Evolutionary conservation across 2,329 filamentous ascomycete genomes (phyloP), one percentile per base, ranked within the genome.

Genomic region (Phyllosticta citrichinensis): DNA sequence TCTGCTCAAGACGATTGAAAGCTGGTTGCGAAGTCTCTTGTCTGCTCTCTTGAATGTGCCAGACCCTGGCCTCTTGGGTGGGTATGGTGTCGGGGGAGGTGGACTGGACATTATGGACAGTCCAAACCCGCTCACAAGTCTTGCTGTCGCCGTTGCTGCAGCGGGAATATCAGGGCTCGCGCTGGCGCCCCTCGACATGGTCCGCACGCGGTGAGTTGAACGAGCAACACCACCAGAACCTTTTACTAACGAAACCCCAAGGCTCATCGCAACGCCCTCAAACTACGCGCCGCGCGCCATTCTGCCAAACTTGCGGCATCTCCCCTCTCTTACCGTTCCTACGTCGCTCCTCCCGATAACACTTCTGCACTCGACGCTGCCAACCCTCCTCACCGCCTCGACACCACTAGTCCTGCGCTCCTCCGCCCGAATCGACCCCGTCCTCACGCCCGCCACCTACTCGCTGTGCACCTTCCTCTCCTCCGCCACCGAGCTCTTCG

Each of bases 31-130:
- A 68, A 94, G 91, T 68, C 82, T 97, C 58, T 80, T 97, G n/a
- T 91, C 91, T 53, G 93, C 94, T 1, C 80, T 97, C 5, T 82
- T 97, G 66, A 95, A 95, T 64, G 83, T 97, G 14, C 92, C 93
- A 1, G 93, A 97, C 68, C 79, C 91, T 33, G 89, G 88, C 9
- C 79, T 82, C 27, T 73, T 83, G 19, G 76, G 68, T 19, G 64
- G 65, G 73, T 5, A 72, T 17, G 75, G 70, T 33, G 73, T 73
- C 59, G 73, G 72, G 17, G 73, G 76, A 22, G 87, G 89, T 61
- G 86, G 91, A 57, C 81, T 91, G 54, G 91, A 96, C 69, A 86
- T 92, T 20, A 78, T 93, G 62, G 89, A 89, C 12, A 91, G 89
- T 10, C 87, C 91, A 1, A 91, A 89, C 63, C 92, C 93, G 0